Conservation (phyloP, 2,329 filamentous ascomycete genomes). For the Exophiala spinifera region DNA sequence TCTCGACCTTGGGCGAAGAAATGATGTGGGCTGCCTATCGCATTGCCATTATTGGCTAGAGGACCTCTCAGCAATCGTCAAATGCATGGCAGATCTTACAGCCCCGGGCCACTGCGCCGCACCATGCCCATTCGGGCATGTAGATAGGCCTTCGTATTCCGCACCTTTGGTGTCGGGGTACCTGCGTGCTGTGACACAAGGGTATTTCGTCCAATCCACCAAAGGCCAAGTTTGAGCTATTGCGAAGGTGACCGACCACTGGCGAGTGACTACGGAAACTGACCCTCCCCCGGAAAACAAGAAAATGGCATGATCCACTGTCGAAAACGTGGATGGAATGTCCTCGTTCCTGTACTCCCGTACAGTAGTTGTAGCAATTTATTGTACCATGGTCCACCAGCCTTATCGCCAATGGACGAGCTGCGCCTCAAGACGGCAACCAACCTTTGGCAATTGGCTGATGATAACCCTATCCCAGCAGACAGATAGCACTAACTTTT, state of each 20-base stretch:
- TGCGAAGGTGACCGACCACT: no score
- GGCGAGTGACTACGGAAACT: no score
- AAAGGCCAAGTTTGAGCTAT: not conserved
- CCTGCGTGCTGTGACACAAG: slow-evolving; percentile 18
- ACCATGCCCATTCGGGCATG: not conserved
- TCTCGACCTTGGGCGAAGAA: not conserved
- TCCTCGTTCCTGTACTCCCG: no score
- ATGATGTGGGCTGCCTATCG: not conserved
- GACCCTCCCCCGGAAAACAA: not conserved
- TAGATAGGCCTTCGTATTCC: not conserved
- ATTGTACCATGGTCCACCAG: not conserved
- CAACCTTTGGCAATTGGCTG: not conserved
- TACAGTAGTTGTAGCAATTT: no score
- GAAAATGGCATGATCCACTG: not conserved
- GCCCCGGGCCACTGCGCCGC: not conserved
- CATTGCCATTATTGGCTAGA: not conserved
- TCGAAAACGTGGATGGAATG: not conserved
- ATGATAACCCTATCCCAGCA: not conserved
- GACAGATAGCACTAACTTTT: slow-evolving; percentile 3
- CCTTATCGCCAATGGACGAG: not conserved
- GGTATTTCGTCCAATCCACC: slow-evolving; percentile 15
- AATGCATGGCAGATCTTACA: not conserved
- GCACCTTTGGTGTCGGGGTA: slow-evolving; percentile 8
- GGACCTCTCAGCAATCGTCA: not conserved
- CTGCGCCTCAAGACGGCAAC: not conserved